Conservation (phyloP, 306 rosid species). For the Macrotyloma uniflorum region DNA sequence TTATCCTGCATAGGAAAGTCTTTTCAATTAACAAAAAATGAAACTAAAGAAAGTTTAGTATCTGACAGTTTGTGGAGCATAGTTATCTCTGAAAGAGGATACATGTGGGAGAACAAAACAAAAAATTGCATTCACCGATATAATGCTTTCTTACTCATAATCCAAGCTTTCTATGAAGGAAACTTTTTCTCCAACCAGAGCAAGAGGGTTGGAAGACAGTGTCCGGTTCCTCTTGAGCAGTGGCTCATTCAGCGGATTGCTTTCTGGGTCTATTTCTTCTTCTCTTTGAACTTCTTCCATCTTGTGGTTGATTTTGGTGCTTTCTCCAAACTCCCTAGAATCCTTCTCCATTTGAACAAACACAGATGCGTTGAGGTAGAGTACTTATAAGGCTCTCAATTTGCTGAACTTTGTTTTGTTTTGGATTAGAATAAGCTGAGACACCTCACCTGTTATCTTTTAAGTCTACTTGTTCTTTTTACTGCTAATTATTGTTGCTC, state of each 20-base stretch:
- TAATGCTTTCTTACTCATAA: slow-evolving; percentile 63
- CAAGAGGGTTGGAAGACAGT: slow-evolving; percentile 76
- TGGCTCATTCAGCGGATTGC: slow-evolving; percentile 55
- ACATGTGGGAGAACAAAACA: not conserved
- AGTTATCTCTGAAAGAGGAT: not conserved
- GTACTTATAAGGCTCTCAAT: slow-evolving; percentile 1
- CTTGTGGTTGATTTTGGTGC: slow-evolving; percentile 10
- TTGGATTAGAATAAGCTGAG: slow-evolving; percentile 32
- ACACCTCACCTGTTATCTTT: slow-evolving; percentile 29
- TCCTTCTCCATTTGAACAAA: slow-evolving; percentile 54
- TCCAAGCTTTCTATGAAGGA: slow-evolving; percentile 87
- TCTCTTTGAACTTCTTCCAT: slow-evolving; percentile 49
- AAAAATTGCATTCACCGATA: not conserved
- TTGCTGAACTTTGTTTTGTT: slow-evolving; percentile 16
- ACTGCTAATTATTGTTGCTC: slow-evolving; percentile 2
- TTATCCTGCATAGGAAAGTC: slow-evolving; percentile 15
- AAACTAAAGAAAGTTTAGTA: not conserved
- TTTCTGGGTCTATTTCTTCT: slow-evolving; percentile 53
- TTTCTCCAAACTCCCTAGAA: slow-evolving; percentile 45
- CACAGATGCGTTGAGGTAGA: slow-evolving; percentile 17
- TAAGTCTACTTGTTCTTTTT: slow-evolving; percentile 10
- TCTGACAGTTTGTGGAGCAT: not conserved
- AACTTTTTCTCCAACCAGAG: slow-evolving; percentile 78
- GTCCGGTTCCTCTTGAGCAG: slow-evolving; percentile 69
- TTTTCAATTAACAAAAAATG: not conserved